Base-by-base conservation (phyloP, 441 rosid genomes). In the Pelargonium citronellum region DNA sequence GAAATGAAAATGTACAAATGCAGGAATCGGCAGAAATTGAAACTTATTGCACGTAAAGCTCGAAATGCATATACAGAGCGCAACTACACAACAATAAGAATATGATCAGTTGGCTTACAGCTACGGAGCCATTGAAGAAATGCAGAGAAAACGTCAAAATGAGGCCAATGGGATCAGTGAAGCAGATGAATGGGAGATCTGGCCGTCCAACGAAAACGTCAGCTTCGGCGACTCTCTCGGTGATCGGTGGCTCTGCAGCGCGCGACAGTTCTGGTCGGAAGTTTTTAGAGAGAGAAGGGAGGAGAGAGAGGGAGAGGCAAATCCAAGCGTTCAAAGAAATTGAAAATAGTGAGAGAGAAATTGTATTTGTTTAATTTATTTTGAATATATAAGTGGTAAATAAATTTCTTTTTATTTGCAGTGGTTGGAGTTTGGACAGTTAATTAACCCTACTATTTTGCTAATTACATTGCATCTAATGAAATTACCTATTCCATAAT, bases 61-160 rank as follows among this genome's bases (percentile, higher is more conserved):
- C 49, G 49, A 44, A 44, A 9, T 11, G 49, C 0, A 44, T 44
- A 8, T 9, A 43, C 11, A 44, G n/a, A 44, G 4, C 49, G 49
- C 39, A 61, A 61, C 3, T 22, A 61, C 13, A 61, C 0, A 24
- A 34, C 12, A 15, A 24, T 34, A 24, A 61, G 37, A 22, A 61
- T 24, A 24, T 22, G 65, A 61, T 61, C 39, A 61, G 65, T 61
- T 12, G 39, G 65, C 65, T 61, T 61, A 61, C 65, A 13, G 65
- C 30, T 61, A 27, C 65, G 24, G 16, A 61, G 12, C 39, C 65
- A 61, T 61, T 16, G 39, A 22, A 61, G 65, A 61, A 61, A 61
- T 61, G 65, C 65, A 61, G 7, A 4, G 65, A 61, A 61, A 30
- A 24, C 65, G 65, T 61, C 65, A 61, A 61, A 1, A 16, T 22